Evolutionary conservation across 2,329 filamentous ascomycete species (phyloP).

Genomic region (Knoxdaviesia capensis): DNA sequence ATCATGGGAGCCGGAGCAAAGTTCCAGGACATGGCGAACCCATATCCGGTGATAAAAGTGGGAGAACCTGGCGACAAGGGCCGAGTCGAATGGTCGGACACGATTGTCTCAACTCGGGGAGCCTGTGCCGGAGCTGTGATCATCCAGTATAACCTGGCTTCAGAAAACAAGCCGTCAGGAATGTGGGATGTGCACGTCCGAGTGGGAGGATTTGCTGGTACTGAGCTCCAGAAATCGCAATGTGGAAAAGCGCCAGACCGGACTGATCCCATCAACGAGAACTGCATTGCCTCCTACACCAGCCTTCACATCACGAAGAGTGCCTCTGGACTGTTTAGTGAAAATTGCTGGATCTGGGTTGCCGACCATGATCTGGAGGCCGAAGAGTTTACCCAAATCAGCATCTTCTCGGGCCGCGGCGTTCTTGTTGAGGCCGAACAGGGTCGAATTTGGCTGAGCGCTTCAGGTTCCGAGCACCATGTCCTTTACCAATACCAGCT

Average conservation of each 20-base stretch:
- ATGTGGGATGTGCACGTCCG: constrained; percentile 66
- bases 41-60: constrained; percentile 46
- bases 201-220: constrained; percentile 52
- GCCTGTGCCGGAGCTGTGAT: constrained; percentile 46
- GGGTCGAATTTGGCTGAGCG: constrained; percentile 36
- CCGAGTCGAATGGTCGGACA: constrained; percentile 49
- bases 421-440: constrained; percentile 19
- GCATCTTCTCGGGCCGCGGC: constrained; percentile 31
- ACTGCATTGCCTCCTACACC: constrained; percentile 21
- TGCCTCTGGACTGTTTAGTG: constrained; percentile 18
- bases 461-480: constrained; percentile 44
- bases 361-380: constrained; percentile 36
- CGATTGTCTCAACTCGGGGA: constrained; percentile 50
- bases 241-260: constrained; percentile 34
- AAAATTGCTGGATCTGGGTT: constrained; percentile 26
- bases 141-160: constrained; percentile 52
- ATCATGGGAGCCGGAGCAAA: constrained; percentile 33
- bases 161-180: constrained; percentile 21
- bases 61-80: constrained; percentile 42
- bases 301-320: constrained; percentile 19
- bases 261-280: constrained; percentile 7
- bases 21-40: constrained; percentile 35
- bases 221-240: constrained; percentile 43
- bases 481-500: constrained; percentile 52
- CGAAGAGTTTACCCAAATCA: constrained; percentile 23